phyloP scores from a whole-genome alignment of 768 basidiomycete genomes.

The Boletales sp. region DNA sequence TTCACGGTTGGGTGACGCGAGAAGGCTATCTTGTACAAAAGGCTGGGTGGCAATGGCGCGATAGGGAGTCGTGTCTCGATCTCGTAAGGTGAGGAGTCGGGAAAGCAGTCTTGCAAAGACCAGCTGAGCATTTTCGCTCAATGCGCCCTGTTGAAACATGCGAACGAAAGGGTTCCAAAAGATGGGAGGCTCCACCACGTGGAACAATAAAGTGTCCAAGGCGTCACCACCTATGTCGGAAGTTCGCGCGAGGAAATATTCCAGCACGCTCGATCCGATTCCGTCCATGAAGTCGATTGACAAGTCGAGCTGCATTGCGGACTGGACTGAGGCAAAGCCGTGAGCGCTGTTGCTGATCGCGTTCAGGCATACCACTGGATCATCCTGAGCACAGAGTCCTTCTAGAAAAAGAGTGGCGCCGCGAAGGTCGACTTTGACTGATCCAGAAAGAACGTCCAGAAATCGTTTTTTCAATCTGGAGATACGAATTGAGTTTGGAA shows the following conservation, averaged over 20 bases:
- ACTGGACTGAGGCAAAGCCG: constrained; percentile 39
- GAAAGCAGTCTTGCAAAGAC: constrained; percentile 48
- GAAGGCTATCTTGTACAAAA: constrained; percentile 21
- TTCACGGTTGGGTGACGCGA: constrained; percentile 21
- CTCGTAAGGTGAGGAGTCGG: constrained; percentile 40
- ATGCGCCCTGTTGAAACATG: constrained; percentile 30
- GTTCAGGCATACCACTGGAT: constrained; percentile 36
- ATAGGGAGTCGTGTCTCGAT: constrained; percentile 33
- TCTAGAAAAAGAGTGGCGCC: constrained; percentile 39
- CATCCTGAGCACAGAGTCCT: constrained; percentile 40
- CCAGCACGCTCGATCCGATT: constrained; percentile 32
- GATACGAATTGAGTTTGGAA: constrained; percentile 1
- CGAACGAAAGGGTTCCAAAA: constrained; percentile 42
- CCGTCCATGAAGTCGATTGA: constrained; percentile 42
- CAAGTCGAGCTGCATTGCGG: constrained; percentile 38
- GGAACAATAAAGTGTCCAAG: constrained; percentile 37
- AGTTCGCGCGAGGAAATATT: constrained; percentile 36
- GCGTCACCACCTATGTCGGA: constrained; percentile 40
- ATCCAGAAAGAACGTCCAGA: constrained; percentile 29
- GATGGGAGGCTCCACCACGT: constrained; percentile 47
- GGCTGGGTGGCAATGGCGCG: constrained; percentile 33
- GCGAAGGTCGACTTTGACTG: constrained; percentile 20
- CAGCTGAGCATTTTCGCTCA: constrained; percentile 34
- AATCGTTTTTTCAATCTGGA: constrained; percentile 34
- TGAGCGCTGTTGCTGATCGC: constrained; percentile 33